These are phyloP conservation scores for Botrytis squamosa DNA, from an alignment of 2,329 filamentous ascomycete species.

Conservation along the genomic window DNA sequence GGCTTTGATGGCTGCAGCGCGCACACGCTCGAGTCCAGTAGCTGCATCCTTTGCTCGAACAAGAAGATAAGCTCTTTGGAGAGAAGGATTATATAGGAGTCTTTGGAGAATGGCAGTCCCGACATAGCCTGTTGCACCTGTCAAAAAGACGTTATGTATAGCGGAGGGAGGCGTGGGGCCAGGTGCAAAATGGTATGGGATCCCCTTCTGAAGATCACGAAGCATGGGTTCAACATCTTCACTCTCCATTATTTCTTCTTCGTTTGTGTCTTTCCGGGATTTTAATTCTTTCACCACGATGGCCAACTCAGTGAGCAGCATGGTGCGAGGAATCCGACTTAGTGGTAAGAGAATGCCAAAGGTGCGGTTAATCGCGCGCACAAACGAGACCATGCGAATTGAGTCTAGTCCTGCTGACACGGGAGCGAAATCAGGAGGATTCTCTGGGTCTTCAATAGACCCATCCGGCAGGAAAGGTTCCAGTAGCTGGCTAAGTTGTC, in stretches of 20 bases:
- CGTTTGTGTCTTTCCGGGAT: background rate
- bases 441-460: background rate
- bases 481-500: background rate
- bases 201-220: background rate
- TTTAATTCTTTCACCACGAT: background rate
- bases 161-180: background rate
- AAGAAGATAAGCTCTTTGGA: background rate
- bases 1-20: background rate
- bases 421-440: background rate
- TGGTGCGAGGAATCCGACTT: background rate
- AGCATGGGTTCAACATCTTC: background rate
- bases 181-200: background rate
- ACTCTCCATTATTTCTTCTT: background rate
- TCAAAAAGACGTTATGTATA: background rate
- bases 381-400: background rate
- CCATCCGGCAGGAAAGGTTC: background rate
- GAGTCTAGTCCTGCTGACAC: background rate
- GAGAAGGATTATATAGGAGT: background rate
- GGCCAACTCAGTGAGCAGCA: background rate
- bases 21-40: background rate
- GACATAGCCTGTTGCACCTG: background rate
- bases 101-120: background rate
- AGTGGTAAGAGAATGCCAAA: background rate
- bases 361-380: background rate
- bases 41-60: background rate